These are phyloP conservation scores for Malus asiatica DNA, from an alignment of 306 rosid genomes.

Conservation along the genomic window DNA sequence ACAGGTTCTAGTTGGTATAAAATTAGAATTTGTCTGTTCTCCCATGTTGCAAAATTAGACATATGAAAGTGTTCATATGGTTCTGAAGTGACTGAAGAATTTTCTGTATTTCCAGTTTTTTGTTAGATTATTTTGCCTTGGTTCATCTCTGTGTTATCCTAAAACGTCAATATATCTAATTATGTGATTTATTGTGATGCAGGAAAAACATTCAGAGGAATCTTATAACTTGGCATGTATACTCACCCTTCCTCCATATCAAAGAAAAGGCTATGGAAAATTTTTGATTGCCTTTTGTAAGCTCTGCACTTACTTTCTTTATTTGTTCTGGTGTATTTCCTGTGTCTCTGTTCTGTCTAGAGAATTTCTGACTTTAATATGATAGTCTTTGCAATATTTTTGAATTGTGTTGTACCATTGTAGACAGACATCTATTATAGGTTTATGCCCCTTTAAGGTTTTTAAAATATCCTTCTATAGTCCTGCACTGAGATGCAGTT, in stretches of 20 bases:
- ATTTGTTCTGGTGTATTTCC: background rate
- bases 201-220: conserved; percentile 99
- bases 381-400: background rate
- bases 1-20: background rate
- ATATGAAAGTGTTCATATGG: background rate
- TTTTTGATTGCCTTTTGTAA: conserved; percentile 97
- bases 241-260: conserved; percentile 98
- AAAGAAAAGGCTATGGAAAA: conserved; percentile 98
- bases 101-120: background rate
- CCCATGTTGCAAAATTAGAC: background rate
- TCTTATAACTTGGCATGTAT: conserved; percentile 97
- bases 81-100: background rate
- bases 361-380: background rate
- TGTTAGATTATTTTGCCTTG: background rate
- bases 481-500: background rate
- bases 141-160: background rate
- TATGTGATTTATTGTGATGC: conserved; percentile 16
- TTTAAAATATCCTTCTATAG: background rate
- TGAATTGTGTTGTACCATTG: background rate
- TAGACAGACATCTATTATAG: background rate
- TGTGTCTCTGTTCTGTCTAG: background rate
- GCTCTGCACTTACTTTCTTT: conserved; percentile 8
- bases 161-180: background rate
- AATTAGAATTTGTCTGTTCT: background rate
- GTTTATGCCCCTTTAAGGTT: background rate